Evolutionary conservation across 2,329 filamentous ascomycete species (phyloP).

Genomic region (Chlorencoelia australis): DNA sequence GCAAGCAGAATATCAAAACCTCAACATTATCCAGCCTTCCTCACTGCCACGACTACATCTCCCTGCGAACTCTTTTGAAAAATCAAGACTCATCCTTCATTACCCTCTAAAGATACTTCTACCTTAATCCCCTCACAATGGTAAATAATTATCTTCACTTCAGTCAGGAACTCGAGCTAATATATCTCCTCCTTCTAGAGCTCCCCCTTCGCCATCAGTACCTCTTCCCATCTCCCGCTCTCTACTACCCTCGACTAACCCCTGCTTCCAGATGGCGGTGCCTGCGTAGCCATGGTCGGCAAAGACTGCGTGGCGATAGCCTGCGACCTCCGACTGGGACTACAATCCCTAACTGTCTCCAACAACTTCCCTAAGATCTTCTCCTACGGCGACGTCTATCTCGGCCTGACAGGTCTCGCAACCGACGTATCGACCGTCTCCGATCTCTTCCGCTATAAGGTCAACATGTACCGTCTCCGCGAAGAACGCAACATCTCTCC

Average conservation of each 20-base stretch:
- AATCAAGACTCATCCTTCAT: slow-evolving; percentile 3
- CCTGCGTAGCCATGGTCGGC: slow-evolving; percentile 97
- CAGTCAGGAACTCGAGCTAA: slow-evolving; percentile 25
- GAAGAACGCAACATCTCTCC: slow-evolving; percentile 96
- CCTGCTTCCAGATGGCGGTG: slow-evolving; percentile 58
- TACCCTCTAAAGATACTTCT: slow-evolving; percentile 2
- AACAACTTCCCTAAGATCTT: slow-evolving; percentile 99
- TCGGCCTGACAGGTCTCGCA: slow-evolving; percentile 90
- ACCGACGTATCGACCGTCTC: slow-evolving; percentile 92
- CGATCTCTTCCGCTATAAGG: slow-evolving; percentile 98
- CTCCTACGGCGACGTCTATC: slow-evolving; percentile 89
- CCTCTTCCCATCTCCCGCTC: slow-evolving; percentile 13
- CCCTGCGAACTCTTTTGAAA: slow-evolving; percentile 11
- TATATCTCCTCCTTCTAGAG: slow-evolving; percentile 42
- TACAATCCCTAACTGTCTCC: slow-evolving; percentile 92
- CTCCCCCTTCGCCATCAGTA: slow-evolving; percentile 94
- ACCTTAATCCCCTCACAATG: slow-evolving; percentile 17
- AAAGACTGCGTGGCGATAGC: slow-evolving; percentile 99
- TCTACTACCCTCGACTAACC: neutral
- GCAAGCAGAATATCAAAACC: slow-evolving; percentile 10
- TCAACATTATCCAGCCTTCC: slow-evolving; percentile 8
- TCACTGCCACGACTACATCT: slow-evolving; percentile 5
- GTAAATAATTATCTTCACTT: slow-evolving; percentile 12
- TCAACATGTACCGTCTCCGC: slow-evolving; percentile 98
- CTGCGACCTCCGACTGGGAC: slow-evolving; percentile 93